Percentiles rank a stretch among this genome's conserved stretches.
Conservation (phyloP, 176 grass and related monocot species). For the Poa pratensis region DNA sequence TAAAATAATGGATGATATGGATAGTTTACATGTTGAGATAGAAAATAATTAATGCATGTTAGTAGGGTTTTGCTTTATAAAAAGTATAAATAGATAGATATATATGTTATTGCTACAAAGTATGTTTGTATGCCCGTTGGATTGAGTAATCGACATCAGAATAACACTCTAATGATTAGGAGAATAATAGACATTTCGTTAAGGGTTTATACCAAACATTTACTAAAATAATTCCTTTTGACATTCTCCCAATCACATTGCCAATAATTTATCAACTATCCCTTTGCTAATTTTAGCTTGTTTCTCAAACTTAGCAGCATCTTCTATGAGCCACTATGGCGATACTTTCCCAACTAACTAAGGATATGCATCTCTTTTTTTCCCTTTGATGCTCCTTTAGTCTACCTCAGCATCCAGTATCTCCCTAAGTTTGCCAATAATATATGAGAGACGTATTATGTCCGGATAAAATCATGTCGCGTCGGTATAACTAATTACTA, state of each 20-base stretch:
- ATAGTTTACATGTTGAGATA: too few species aligned
- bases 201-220: conserved; percentile 32
- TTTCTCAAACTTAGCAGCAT: conserved; percentile 27
- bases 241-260: conserved; percentile 25
- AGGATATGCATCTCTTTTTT: neutral
- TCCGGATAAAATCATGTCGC: neutral
- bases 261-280: neutral
- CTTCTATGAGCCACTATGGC: neutral
- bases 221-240: conserved; percentile 7
- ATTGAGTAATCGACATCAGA: neutral
- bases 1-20: too few species aligned
- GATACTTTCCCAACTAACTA: conserved; percentile 1
- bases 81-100: too few species aligned
- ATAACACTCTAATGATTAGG: neutral
- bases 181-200: conserved; percentile 31
- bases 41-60: too few species aligned
- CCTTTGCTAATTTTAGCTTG: conserved; percentile 30
- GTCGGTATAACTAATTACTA: neutral
- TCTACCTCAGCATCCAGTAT: neutral
- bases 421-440: neutral
- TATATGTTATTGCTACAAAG: neutral
- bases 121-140: neutral
- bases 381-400: conserved; percentile 31
- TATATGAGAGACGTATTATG: neutral
- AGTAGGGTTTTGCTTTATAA: too few species aligned